Percentiles rank a stretch among this genome's conserved stretches.
phyloP scores from a whole-genome alignment of 345 rosid species.

The Populus euphratica region DNA sequence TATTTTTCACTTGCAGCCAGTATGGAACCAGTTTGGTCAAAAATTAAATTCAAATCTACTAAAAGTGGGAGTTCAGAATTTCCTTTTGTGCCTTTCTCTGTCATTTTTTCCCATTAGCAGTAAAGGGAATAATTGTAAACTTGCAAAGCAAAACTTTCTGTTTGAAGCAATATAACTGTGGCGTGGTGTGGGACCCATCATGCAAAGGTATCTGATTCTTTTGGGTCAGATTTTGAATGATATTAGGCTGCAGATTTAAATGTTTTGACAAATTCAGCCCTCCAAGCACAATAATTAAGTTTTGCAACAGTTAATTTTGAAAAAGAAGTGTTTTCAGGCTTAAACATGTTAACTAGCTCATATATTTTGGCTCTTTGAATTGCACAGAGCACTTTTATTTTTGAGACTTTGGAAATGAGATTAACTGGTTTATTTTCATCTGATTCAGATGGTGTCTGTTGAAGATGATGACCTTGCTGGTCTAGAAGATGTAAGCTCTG shows the following conservation, averaged over 20 bases:
- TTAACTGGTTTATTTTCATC: neutral
- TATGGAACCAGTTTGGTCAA: neutral
- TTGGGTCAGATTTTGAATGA: neutral
- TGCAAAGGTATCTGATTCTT: neutral
- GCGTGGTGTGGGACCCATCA: neutral
- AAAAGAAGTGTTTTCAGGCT: neutral
- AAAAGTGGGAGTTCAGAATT: neutral
- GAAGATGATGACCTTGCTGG: constrained; percentile 99
- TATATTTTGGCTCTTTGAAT: neutral
- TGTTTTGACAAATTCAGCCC: neutral
- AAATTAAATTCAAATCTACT: neutral
- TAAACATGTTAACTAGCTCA: neutral
- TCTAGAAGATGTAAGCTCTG: constrained; percentile 93
- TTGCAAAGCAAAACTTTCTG: neutral
- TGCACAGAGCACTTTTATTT: neutral
- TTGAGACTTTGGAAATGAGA: neutral
- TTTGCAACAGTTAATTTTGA: neutral
- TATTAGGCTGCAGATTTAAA: neutral
- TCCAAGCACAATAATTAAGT: neutral
- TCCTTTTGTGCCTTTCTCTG: neutral
- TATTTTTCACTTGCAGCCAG: neutral
- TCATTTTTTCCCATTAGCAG: neutral
- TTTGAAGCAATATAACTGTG: neutral
- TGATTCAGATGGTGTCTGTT: constrained; percentile 80
- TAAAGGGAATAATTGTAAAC: neutral